These are phyloP conservation scores for Paraglomus brasilianum DNA, from an alignment of 192 early-diverging fungal species.

Conservation along the genomic window DNA sequence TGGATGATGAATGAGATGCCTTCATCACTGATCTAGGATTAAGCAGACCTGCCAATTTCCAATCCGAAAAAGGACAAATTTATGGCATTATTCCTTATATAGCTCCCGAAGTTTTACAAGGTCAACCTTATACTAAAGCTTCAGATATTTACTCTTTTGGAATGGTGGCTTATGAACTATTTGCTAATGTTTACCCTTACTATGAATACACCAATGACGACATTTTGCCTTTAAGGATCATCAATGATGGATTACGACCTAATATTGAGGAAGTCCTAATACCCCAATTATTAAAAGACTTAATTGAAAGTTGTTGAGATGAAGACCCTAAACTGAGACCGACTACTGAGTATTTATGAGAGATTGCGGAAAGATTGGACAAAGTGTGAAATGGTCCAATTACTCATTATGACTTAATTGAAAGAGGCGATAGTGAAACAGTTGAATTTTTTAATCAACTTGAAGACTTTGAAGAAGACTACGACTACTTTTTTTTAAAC, in stretches of 20 bases:
- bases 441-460: no score
- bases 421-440: no score
- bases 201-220: no score
- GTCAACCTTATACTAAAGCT: background rate
- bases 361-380: no score
- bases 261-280: background rate
- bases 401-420: no score
- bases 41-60: constrained; percentile 2
- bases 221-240: no score
- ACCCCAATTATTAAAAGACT: background rate
- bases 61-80: background rate
- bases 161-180: constrained; percentile 8
- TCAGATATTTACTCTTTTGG: constrained; percentile 19
- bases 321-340: background rate
- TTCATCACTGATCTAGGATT: background rate
- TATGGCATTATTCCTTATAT: constrained; percentile 16
- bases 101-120: constrained; percentile 11
- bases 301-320: constrained; percentile 1
- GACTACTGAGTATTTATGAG: background rate
- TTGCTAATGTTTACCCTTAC: background rate
- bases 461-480: no score
- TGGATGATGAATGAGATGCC: background rate
- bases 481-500: no score
- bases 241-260: no score
- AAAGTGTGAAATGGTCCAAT: no score